Evolutionary conservation across 139 green algal species (phyloP).

Genomic region (Yamagishiella unicocca): DNA sequence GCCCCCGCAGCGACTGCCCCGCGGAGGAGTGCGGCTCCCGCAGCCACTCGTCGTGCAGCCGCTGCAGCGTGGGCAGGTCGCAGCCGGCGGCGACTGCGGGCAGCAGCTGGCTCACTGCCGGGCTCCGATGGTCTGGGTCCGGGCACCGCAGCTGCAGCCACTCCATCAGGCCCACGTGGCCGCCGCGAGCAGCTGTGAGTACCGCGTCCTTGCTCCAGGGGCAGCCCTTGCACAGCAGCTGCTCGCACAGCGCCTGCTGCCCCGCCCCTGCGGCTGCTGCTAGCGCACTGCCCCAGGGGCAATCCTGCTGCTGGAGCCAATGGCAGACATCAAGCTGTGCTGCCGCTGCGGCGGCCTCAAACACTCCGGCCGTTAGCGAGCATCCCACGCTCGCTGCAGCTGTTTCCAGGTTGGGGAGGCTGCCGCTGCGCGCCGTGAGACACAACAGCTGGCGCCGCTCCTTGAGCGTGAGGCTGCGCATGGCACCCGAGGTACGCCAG

Average conservation of each 20-base stretch:
- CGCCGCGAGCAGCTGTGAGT: not conserved
- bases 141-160: not conserved
- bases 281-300: not conserved
- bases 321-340: not conserved
- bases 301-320: not conserved
- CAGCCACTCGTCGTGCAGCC: not conserved
- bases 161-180: not conserved
- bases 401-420: not conserved
- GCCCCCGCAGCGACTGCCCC: no score
- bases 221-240: not conserved
- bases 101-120: not conserved
- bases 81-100: not conserved
- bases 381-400: not conserved
- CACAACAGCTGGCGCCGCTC: not conserved
- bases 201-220: not conserved
- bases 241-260: not conserved
- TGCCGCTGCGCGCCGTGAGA: not conserved
- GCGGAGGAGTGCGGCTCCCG: no score
- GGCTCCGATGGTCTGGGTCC: not conserved
- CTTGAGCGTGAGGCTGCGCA: not conserved
- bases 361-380: not conserved
- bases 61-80: not conserved
- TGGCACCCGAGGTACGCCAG: not conserved
- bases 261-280: not conserved
- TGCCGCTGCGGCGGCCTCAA: not conserved